These are phyloP conservation scores for Coccomyxa subellipsoidea DNA, from an alignment of 163 green algal genomes.

Conservation along the genomic window DNA sequence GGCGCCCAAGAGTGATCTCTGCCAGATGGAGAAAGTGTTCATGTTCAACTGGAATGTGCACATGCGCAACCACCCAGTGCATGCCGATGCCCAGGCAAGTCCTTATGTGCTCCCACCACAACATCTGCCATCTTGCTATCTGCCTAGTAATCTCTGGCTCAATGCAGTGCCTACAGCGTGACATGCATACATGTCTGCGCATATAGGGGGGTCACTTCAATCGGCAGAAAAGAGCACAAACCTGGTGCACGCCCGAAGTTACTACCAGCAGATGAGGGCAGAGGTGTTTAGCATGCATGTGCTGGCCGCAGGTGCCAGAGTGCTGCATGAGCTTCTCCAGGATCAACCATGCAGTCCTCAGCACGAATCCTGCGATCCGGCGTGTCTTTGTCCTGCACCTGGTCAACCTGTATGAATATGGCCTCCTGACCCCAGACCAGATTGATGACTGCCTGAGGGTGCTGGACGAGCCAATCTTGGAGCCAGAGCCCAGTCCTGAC, in stretches of 20 bases:
- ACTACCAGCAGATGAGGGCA: not conserved
- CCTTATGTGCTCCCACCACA: not conserved
- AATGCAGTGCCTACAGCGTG: no score
- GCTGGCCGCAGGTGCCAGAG: not conserved
- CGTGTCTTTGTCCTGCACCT: constrained; percentile 1
- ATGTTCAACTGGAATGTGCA: constrained; percentile 23
- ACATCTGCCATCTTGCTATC: no score
- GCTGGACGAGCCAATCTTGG: constrained; percentile 19
- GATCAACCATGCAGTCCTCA: not conserved
- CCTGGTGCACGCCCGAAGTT: no score
- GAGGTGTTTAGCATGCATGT: not conserved
- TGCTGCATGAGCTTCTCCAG: not conserved
- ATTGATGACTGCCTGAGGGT: constrained; percentile 9
- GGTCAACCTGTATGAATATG: not conserved
- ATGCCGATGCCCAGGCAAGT: constrained; percentile 6
- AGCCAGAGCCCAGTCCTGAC: constrained; percentile 20
- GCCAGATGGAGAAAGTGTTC: constrained; percentile 1
- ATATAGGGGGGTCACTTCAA: no score
- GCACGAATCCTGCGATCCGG: not conserved
- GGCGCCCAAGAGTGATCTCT: not conserved
- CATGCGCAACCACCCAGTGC: not conserved
- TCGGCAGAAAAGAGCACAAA: no score
- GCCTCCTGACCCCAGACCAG: not conserved
- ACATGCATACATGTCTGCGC: no score
- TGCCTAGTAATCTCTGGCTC: no score